Evolutionary conservation across 768 basidiomycete genomes (phyloP).

Genomic region (Suillus spraguei): DNA sequence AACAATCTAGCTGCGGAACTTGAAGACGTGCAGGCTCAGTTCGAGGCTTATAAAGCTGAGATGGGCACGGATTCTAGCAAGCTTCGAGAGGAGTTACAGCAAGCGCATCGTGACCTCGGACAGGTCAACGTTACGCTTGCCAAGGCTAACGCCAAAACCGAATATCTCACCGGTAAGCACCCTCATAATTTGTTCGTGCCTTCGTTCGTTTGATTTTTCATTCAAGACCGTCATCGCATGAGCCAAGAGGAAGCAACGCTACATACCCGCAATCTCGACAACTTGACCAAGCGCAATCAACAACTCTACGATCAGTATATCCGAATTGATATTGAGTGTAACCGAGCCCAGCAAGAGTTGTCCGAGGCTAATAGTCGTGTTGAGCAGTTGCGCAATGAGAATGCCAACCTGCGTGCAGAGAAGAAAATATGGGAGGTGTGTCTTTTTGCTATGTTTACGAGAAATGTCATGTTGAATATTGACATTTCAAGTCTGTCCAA

Average conservation of each 20-base stretch:
- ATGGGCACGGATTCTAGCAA: constrained; percentile 77
- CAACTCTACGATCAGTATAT: constrained; percentile 75
- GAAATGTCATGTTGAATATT: constrained; percentile 9
- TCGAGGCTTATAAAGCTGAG: constrained; percentile 79
- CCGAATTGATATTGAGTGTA: constrained; percentile 74
- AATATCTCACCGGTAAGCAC: constrained; percentile 70
- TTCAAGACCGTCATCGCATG: constrained; percentile 68
- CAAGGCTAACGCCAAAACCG: constrained; percentile 81
- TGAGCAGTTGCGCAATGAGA: constrained; percentile 84
- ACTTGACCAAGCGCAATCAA: constrained; percentile 66
- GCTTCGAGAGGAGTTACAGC: constrained; percentile 68
- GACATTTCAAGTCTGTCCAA: constrained; percentile 67
- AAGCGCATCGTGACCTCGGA: constrained; percentile 68
- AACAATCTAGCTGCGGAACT: constrained; percentile 60
- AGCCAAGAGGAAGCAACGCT: constrained; percentile 67
- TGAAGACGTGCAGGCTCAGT: constrained; percentile 73
- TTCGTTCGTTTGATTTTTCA: constrained; percentile 12
- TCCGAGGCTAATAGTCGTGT: constrained; percentile 57
- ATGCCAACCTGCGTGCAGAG: constrained; percentile 88
- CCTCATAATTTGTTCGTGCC: constrained; percentile 5
- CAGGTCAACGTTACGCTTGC: constrained; percentile 69
- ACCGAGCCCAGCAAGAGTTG: constrained; percentile 68
- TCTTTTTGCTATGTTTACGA: constrained; percentile 3
- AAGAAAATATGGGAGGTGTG: constrained; percentile 91
- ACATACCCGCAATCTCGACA: constrained; percentile 66